phyloP scores from a whole-genome alignment of 192 early-diverging fungal species.

The Cladochytrium replicatum region DNA sequence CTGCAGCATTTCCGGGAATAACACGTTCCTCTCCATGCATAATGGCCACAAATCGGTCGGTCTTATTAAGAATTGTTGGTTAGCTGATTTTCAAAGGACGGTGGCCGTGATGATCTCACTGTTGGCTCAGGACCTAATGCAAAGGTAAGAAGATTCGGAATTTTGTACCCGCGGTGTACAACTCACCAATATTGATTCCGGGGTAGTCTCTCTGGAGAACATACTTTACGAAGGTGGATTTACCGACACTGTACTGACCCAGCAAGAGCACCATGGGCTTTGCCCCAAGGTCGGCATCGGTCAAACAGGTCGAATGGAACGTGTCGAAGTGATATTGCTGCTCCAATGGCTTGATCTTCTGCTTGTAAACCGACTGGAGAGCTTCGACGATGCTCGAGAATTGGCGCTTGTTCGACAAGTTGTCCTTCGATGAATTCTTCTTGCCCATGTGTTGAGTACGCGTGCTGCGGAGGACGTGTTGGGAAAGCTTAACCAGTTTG shows the following conservation, averaged over 20 bases:
- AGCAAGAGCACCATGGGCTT: conserved; percentile 80
- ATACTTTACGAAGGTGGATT: conserved; percentile 75
- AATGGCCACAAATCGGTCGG: conserved; percentile 77
- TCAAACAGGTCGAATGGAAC: conserved; percentile 69
- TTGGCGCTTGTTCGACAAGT: too few species aligned
- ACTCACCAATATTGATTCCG: conserved; percentile 68
- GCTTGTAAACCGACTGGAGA: conserved; percentile 57
- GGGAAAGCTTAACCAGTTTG: too few species aligned
- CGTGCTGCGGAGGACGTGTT: too few species aligned
- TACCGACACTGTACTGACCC: conserved; percentile 77
- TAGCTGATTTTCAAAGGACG: background rate
- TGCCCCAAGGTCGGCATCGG: conserved; percentile 70
- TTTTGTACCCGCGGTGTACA: background rate
- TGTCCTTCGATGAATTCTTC: too few species aligned
- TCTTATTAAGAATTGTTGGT: conserved; percentile 34
- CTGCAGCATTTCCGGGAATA: conserved; percentile 81
- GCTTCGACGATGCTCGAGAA: conserved; percentile 55
- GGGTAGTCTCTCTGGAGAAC: conserved; percentile 70
- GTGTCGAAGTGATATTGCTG: conserved; percentile 61
- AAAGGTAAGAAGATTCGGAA: background rate
- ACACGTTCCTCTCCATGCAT: conserved; percentile 64
- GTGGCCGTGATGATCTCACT: conserved; percentile 16
- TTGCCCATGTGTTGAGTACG: too few species aligned
- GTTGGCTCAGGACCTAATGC: conserved; percentile 52
- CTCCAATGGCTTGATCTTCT: conserved; percentile 65